Percentiles rank a stretch among this genome's conserved stretches.
phyloP scores from a whole-genome alignment of 1,139 yeast genomes.

The Candida tropicalis region DNA sequence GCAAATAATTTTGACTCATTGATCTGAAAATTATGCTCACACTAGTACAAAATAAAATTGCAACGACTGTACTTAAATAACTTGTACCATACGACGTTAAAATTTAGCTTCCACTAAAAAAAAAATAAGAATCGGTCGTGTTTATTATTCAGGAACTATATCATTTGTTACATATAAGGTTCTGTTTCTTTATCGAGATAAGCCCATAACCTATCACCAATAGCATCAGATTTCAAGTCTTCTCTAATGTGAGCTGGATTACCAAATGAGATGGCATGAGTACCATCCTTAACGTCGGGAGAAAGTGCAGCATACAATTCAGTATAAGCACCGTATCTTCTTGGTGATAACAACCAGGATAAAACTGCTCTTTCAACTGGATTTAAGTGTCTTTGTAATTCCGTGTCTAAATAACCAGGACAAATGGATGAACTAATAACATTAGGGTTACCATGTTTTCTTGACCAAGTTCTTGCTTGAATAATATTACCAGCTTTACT shows the following conservation, averaged over 20 bases:
- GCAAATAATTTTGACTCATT: no score
- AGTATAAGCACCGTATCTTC: constrained; percentile 25
- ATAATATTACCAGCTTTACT: constrained; percentile 49
- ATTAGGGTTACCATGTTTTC: constrained; percentile 37
- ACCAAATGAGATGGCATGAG: constrained; percentile 26
- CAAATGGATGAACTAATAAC: constrained; percentile 40
- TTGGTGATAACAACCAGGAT: constrained; percentile 10
- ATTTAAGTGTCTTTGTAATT: constrained; percentile 35
- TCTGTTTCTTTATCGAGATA: constrained; percentile 15
- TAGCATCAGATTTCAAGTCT: constrained; percentile 15
- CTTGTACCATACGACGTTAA: no score
- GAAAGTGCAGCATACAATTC: constrained; percentile 26
- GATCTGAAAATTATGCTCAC: no score
- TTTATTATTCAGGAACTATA: not conserved
- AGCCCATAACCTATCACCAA: constrained; percentile 17
- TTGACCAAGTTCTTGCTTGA: constrained; percentile 47
- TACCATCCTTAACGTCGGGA: constrained; percentile 19
- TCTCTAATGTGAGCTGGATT: constrained; percentile 23
- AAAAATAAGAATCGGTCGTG: not conserved
- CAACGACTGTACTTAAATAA: no score
- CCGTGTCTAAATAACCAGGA: constrained; percentile 51
- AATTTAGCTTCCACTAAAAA: not conserved
- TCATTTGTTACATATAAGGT: constrained; percentile 10
- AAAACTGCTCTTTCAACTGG: constrained; percentile 10
- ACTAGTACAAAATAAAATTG: no score